Conservation (phyloP, 192 early-diverging fungal genomes). For the Backusella westeae region DNA sequence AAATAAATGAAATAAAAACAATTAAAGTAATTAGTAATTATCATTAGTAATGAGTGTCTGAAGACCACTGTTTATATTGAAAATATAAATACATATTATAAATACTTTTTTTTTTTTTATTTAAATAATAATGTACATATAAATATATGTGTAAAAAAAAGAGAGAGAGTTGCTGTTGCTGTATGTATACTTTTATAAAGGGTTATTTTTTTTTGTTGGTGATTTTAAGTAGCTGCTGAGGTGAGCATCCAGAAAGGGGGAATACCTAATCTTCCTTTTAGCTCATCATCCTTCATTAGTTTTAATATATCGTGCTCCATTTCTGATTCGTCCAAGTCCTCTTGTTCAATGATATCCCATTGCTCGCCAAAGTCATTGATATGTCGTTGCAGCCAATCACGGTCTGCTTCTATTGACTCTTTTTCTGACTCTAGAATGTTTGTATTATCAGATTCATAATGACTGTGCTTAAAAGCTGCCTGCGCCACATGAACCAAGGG, state of each 20-base stretch:
- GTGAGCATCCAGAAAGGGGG: slow-evolving; percentile 55
- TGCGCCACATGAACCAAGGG: slow-evolving; percentile 52
- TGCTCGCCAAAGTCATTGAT: slow-evolving; percentile 5
- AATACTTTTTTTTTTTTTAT: no score
- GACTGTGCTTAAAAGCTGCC: slow-evolving; percentile 38
- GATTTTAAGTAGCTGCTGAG: not conserved
- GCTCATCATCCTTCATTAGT: slow-evolving; percentile 3
- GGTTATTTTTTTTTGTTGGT: not conserved
- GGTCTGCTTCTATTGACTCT: not conserved
- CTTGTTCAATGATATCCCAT: slow-evolving; percentile 8
- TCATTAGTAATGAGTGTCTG: no score
- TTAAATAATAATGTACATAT: no score
- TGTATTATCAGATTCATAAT: not conserved
- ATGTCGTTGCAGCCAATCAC: slow-evolving; percentile 9
- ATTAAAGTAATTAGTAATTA: no score
- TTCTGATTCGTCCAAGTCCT: not conserved
- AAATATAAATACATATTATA: no score
- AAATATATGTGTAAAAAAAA: no score
- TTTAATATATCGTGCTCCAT: slow-evolving; percentile 1
- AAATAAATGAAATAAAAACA: no score
- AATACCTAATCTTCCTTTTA: slow-evolving; percentile 35
- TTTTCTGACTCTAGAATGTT: not conserved
- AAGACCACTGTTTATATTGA: no score
- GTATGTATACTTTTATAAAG: not conserved
- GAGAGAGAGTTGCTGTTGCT: not conserved